Evolutionary conservation across 805 yeast species (phyloP), one percentile per base, ranked within the genome.

Genomic region (Vanderwaltozyma verrucispora): DNA sequence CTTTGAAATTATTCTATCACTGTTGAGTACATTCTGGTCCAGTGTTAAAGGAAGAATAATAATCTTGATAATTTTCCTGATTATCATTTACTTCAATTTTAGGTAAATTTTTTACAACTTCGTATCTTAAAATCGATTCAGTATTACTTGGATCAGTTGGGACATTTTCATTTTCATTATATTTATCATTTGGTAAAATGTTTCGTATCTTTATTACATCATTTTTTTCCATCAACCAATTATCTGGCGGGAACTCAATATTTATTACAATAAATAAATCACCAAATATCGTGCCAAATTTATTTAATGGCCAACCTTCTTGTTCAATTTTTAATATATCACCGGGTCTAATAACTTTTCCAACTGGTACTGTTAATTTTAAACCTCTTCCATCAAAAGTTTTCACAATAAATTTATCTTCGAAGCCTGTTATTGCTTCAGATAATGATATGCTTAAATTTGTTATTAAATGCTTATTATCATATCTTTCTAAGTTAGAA

Each of bases 351-450:
- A 87, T 51, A 5, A 89, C 95, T 57, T 80, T 80, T 1, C 96
- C 96, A 4, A 69, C 63, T 1, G 88, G 87, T 0, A 80, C 71
- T 1, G 74, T 64, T 12, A 88, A 54, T 36, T 71, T 71, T 12
- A 87, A 58, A 27, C 76, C 72, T 44, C 96, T 74, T 14, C 80
- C 88, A 59, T 92, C 97, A 38, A 88, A 67, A 45, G 85, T 92
- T 45, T 72, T 73, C 9, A 81, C 62, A 2, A 86, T 65, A 11
- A 72, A 69, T 36, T 73, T 70, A 20, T 77, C 65, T 26, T 71
- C 63, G 50, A 88, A 80, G 2, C 97, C 97, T 41, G 85, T 72
- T n/a, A 89, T 65, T 0, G 96, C 79, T 46, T 89, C 97, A 12
- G 74, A 74, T 36, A 89, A 64, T 2, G 94, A 67, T 28, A 89